Base-by-base conservation (phyloP, 2,329 filamentous ascomycete species). In the Colletotrichum sansevieriae region DNA sequence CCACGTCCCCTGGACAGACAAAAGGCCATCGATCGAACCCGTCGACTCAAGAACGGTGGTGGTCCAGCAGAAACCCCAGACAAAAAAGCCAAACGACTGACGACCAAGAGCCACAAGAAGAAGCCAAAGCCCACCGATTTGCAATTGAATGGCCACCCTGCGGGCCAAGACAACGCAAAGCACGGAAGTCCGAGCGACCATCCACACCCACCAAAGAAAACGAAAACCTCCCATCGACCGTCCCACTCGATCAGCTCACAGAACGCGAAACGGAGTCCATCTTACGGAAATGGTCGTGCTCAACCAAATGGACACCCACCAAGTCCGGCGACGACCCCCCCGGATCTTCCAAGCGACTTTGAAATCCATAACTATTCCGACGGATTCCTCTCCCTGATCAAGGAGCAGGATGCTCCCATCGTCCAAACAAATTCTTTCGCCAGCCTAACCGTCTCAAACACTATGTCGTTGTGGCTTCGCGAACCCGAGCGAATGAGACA, bases 101-200 rank as follows among this genome's bases (percentile, higher is more conserved):
- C 91, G 7, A 84, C 92, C 12, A 97, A 97, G 78, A 91, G 87
- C 77, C 92, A 94, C 76, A 97, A 95, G 84, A 98, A 97, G 84
- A 97, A 95, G 80, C 79, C 87, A 43, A 97, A 94, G 77, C 92
- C 94, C 10, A 81, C 80, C 33, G 89, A 90, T 49, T 78, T 90
- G 37, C 87, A 89, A 74, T 81, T 89, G 58, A 95, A 94, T 76
- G 92, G 92, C 58, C 89, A 88, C 58, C 82, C 84, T 47, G 83
- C 87, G 64, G 86, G 88, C 70, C 83, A 85, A 66, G 90, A 92
- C 60, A 85, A 74, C 54, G 74, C 80, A 54, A 88, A 85, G 74
- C 80, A 84, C 62, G 71, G 75, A 18, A 82, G 79, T 69, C 84
- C 84, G 11, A 77, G 81, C 65, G 81, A 84, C 43, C 78, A 82